phyloP scores from a whole-genome alignment of 1,139 yeast species.

The Kodamaea sp. region DNA sequence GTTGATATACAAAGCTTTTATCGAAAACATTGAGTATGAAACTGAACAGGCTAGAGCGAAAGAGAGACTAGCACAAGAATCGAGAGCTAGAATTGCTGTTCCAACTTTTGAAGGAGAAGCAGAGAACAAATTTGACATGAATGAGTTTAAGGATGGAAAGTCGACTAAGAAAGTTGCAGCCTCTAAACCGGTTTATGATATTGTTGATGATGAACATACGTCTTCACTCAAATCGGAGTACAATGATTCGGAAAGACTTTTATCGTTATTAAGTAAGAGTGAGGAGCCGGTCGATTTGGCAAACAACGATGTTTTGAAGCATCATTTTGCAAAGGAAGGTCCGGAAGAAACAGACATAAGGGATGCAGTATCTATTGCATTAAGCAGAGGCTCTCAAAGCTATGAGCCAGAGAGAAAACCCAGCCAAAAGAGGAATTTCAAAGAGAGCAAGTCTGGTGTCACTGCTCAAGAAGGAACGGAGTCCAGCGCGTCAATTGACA shows the following conservation, averaged over 20 bases:
- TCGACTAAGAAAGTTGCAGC: not conserved
- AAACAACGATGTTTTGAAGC: constrained; percentile 13
- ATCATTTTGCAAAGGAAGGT: constrained; percentile 8
- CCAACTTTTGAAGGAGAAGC: constrained; percentile 10
- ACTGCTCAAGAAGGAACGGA: constrained; percentile 1
- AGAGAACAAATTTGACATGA: constrained; percentile 23
- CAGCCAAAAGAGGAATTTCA: constrained; percentile 3
- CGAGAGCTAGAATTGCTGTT: constrained; percentile 8
- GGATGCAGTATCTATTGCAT: constrained; percentile 26
- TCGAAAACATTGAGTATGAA: constrained; percentile 20
- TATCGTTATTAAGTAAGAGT: constrained; percentile 18
- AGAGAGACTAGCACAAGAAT: not conserved
- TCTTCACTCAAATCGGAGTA: constrained; percentile 13
- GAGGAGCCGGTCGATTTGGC: constrained; percentile 18
- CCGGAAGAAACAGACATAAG: constrained; percentile 19
- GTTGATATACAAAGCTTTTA: constrained; percentile 21
- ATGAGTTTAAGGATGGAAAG: constrained; percentile 19
- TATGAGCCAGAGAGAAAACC: not conserved
- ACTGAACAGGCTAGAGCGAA: too few relatives aligned
- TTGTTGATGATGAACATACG: constrained; percentile 4
- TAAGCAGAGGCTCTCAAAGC: constrained; percentile 10
- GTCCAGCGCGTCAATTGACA: constrained; percentile 16
- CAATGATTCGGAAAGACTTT: constrained; percentile 24
- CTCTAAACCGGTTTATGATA: constrained; percentile 2
- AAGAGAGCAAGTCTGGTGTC: not conserved